Percentiles rank a stretch among this genome's conserved stretches.
Evolutionary conservation across 2,329 filamentous ascomycete species (phyloP).

Genomic region (Helminthosporium solani): DNA sequence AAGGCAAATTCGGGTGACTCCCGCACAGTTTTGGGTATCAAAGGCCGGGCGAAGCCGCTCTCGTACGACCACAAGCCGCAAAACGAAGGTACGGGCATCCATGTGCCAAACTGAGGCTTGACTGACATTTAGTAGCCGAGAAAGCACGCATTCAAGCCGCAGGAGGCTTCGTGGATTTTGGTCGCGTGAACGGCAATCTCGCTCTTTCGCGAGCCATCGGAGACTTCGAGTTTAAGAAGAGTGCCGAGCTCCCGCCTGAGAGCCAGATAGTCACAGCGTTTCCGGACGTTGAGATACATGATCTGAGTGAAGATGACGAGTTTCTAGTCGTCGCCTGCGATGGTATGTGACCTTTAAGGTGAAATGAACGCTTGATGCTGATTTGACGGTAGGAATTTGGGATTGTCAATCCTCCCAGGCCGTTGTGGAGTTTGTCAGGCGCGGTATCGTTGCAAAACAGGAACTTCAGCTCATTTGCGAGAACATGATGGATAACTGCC

Average conservation of each 20-base stretch:
- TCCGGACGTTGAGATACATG: slow-evolving; percentile 89
- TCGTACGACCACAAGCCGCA: slow-evolving; percentile 99
- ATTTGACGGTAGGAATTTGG: slow-evolving; percentile 76
- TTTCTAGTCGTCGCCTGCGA: slow-evolving; percentile 59
- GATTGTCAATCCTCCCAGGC: slow-evolving; percentile 98
- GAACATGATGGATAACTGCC: slow-evolving; percentile 99
- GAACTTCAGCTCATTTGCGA: slow-evolving; percentile 93
- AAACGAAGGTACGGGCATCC: slow-evolving; percentile 72
- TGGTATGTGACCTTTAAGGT: slow-evolving; percentile 28
- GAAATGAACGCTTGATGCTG: slow-evolving; percentile 9
- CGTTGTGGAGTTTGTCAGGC: slow-evolving; percentile 92
- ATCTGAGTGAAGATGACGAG: slow-evolving; percentile 89
- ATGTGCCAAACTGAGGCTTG: background rate
- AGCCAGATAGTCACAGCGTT: slow-evolving; percentile 98
- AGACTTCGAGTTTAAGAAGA: slow-evolving; percentile 99
- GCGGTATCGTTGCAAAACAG: slow-evolving; percentile 95
- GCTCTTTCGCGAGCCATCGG: slow-evolving; percentile 95
- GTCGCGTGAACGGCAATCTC: slow-evolving; percentile 96
- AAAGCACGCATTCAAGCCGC: slow-evolving; percentile 95
- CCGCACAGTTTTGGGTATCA: slow-evolving; percentile 90
- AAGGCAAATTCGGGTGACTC: slow-evolving; percentile 98
- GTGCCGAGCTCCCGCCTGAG: slow-evolving; percentile 92
- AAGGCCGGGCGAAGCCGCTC: slow-evolving; percentile 93
- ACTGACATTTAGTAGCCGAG: slow-evolving; percentile 64
- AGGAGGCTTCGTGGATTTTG: slow-evolving; percentile 97